These are phyloP conservation scores for Candida nemodendra DNA, from an alignment of 805 yeast genomes.

Conservation along the genomic window DNA sequence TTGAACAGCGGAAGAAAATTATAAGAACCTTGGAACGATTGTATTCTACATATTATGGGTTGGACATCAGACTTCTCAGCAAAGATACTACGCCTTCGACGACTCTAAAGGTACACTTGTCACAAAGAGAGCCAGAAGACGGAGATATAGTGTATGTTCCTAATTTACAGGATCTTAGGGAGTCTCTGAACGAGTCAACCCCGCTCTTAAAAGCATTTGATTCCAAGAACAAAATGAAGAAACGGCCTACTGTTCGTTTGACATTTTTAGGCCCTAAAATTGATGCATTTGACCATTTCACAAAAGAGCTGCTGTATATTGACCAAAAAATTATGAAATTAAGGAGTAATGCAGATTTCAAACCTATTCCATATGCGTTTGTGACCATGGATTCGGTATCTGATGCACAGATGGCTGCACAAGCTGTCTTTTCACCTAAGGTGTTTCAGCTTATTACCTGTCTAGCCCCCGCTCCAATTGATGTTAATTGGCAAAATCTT, in stretches of 20 bases:
- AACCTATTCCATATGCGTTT: constrained; percentile 53
- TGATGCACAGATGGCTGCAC: constrained; percentile 96
- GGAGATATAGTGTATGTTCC: constrained; percentile 16
- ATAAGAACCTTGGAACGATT: constrained; percentile 39
- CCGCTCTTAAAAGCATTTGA: constrained; percentile 22
- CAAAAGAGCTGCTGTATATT: constrained; percentile 35
- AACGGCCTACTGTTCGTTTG: constrained; percentile 24
- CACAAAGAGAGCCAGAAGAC: constrained; percentile 11
- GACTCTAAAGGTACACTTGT: constrained; percentile 31
- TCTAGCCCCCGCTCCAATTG: constrained; percentile 95
- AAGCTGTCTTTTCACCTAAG: constrained; percentile 88
- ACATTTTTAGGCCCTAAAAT: constrained; percentile 29
- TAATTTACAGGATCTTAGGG: constrained; percentile 5
- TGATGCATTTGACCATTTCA: constrained; percentile 34
- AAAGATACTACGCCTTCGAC: constrained; percentile 26
- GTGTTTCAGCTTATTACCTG: constrained; percentile 79
- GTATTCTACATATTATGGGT: constrained; percentile 42
- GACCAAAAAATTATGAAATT: constrained; percentile 40
- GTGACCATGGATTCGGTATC: constrained; percentile 93
- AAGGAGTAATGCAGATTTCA: constrained; percentile 35
- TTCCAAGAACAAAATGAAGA: constrained; percentile 13
- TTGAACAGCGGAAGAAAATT: constrained; percentile 34
- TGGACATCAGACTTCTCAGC: constrained; percentile 37
- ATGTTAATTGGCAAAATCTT: constrained; percentile 76
- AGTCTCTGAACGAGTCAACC: constrained; percentile 12